Evolutionary conservation across 2,329 filamentous ascomycete species (phyloP), one percentile per base, ranked within the genome.

Genomic region (Grosmannia clavigera): DNA sequence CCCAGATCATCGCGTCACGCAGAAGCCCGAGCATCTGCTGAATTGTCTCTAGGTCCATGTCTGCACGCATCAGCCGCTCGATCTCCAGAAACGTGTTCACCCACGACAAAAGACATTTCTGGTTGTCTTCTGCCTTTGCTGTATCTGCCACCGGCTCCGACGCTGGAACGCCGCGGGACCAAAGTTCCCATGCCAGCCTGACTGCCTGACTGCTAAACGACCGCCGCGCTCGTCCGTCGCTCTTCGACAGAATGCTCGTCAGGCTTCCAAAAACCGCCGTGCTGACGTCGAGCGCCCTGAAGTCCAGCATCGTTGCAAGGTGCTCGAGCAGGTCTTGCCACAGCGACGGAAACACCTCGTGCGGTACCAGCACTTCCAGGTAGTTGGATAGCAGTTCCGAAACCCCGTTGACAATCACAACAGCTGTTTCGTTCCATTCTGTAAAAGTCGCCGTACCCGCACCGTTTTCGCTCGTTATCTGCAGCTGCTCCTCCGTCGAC

Each of bases 41-140:
- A 10, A 91, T 82, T 55, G 81, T 80, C 3, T 83, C 77, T 0
- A 82, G 75, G 11, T 80, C 80, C 25, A 96, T 74, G 19, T 83
- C 80, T 9, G 77, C 73, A 61, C 86, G 79, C 55, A 90, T 82
- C 5, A 96, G 79, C 0, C 83, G 81, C 68, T 96, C 95, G 1
- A 97, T 79, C 66, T 94, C 86, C 60, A 84, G 78, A 50, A 94
- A 81, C 1, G 87, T 81, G 27, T 85, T 80, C 1, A 94, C 81
- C 73, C 96, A 96, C n/a, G 91, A 88, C 35, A 89, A 75, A n/a
- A 92, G 81, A 12, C 89, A 91, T 60, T 86, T 85, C 68, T 96
- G 90, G 65, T 94, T 95, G 63, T 88, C 81, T 2, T 74, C 73
- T 0, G 76, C 79, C 3, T 59, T 48, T 3, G 11, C 48, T 1